phyloP scores from a whole-genome alignment of 176 grass and related monocot genomes.

The Aegilops sharonensis region DNA sequence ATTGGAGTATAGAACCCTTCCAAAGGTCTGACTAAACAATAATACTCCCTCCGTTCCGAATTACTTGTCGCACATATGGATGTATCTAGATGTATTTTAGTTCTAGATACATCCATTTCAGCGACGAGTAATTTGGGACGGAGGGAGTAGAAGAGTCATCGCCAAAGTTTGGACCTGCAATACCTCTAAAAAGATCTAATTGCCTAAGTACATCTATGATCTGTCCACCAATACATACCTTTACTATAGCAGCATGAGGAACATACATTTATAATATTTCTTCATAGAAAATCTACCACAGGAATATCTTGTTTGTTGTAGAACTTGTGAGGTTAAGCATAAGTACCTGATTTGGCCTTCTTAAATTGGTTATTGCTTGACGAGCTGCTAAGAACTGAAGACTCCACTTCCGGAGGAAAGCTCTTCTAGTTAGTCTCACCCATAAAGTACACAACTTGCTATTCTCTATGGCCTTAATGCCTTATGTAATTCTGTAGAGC shows the following conservation, averaged over 20 bases:
- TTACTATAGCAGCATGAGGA: background rate
- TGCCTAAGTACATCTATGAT: background rate
- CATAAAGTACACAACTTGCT: background rate
- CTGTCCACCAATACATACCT: background rate
- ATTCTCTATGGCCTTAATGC: background rate
- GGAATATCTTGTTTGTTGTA: background rate
- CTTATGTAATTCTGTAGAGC: background rate
- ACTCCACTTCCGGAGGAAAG: background rate
- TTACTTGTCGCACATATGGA: too few species aligned
- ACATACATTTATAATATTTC: background rate
- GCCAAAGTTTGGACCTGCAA: background rate
- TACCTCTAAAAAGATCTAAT: background rate
- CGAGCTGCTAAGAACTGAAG: background rate
- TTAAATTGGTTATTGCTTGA: background rate
- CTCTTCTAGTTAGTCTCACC: background rate
- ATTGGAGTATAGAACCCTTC: background rate
- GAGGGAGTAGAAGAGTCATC: background rate
- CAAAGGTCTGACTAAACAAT: background rate
- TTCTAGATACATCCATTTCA: too few species aligned
- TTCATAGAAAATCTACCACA: background rate
- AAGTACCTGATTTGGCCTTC: background rate
- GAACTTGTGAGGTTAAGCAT: background rate
- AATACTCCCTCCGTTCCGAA: too few species aligned
- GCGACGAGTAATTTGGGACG: too few species aligned
- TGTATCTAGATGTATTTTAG: too few species aligned